Percentiles rank a stretch among this genome's conserved stretches.
Conservation (phyloP, 305 asterid genomes). For the Fraxinus ornus region DNA sequence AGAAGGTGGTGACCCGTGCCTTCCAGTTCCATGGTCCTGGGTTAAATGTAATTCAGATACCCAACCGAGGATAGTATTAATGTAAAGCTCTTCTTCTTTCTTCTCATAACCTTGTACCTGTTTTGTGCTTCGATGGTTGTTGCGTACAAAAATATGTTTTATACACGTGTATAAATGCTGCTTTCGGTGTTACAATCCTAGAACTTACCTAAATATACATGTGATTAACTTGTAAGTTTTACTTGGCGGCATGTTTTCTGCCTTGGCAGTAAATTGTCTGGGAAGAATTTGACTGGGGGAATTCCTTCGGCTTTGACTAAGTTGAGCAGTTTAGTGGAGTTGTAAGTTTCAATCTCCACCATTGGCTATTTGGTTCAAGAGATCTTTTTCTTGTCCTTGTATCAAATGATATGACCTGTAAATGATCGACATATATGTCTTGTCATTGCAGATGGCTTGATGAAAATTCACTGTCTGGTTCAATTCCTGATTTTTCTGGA, state of each 20-base stretch:
- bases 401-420: conserved; percentile 9
- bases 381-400: background rate
- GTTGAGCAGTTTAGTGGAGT: conserved; percentile 57
- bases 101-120: background rate
- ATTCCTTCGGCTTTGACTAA: conserved; percentile 66
- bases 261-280: conserved; percentile 69
- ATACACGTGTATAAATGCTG: background rate
- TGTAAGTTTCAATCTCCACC: conserved; percentile 47
- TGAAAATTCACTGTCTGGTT: conserved; percentile 73
- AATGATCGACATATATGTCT: conserved; percentile 11
- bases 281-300: conserved; percentile 65
- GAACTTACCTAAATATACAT: background rate
- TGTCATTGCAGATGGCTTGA: conserved; percentile 79
- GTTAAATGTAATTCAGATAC: conserved; percentile 73
- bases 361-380: background rate
- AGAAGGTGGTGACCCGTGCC: conserved; percentile 98
- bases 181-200: background rate
- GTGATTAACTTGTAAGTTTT: background rate
- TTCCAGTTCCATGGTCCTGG: conserved; percentile 97
- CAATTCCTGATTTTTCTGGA: conserved; percentile 91
- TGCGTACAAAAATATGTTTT: background rate
- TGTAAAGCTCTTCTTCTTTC: conserved; percentile 45
- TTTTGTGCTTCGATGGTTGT: background rate
- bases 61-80: conserved; percentile 67
- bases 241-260: background rate